Evolutionary conservation across 78 protist genomes (phyloP), one percentile per base, ranked within the genome.

Genomic region (Reticulomyxa filosa): DNA sequence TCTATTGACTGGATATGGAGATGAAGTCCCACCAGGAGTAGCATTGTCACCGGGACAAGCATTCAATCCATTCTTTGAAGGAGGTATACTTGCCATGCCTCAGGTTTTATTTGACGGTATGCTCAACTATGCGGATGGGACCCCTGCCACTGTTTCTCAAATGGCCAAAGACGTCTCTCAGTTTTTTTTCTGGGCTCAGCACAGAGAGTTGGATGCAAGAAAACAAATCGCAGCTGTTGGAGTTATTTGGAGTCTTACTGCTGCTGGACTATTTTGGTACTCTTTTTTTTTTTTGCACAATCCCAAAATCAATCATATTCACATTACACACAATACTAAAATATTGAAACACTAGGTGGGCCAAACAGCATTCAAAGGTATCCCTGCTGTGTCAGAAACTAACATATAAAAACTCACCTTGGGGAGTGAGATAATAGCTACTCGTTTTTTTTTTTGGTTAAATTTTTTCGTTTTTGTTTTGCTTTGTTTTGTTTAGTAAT

Each of bases 111-210:
- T 35, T 23, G 69, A 77, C 65, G 75, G 66, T 22, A 22, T 26
- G 38, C 73, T 87, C 48, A 87, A 87, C 34, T 87, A 74, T 48
- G 83, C 69, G n/a, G 93, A 87, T 53, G 82, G 84, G 57, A 87
- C 94, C 42, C 81, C 77, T 11, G 76, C 80, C 42, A 77, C 94
- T 1, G 68, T 70, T 42, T 64, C 84, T 2, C 94, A 85, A 74
- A 85, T 87, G 89, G 80, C 94, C 34, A 87, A 86, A 72, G 94
- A 87, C 59, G 91, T 86, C 25, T 22, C 62, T 34, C 69, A 76
- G 36, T 87, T 87, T 67, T 73, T 87, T 4, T 65, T 77, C 27
- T 87, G 90, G 90, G 75, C 86, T 3, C 65, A 82, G n/a, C 89
- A 86, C 63, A 84, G 87, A 7, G 85, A 81, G 72, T 67, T 56